A percentile compares a stretch with the other conserved stretches of the same genome.
Evolutionary conservation across 2,329 filamentous ascomycete species (phyloP).

Genomic region (Dactylellina drechsleri): DNA sequence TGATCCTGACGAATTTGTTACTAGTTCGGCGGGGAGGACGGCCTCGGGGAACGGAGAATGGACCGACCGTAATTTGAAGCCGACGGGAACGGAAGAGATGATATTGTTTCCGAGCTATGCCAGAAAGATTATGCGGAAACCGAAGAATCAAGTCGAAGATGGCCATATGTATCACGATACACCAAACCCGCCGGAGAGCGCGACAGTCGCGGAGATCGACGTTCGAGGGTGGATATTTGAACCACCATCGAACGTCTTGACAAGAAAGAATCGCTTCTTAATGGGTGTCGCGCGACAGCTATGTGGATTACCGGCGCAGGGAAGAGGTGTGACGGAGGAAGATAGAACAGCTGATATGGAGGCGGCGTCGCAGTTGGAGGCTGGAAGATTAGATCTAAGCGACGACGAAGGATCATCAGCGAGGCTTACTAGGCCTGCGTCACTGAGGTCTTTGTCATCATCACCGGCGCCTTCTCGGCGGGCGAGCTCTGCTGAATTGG

Average conservation of each 20-base stretch:
- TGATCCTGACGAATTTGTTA: constrained; percentile 63
- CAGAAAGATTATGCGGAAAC: constrained; percentile 71
- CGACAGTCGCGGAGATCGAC: constrained; percentile 88
- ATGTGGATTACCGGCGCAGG: constrained; percentile 79
- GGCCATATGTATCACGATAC: constrained; percentile 58
- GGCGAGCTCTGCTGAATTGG: constrained; percentile 36
- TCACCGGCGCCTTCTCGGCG: constrained; percentile 56
- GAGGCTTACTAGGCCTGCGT: constrained; percentile 52
- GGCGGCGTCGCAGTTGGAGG: constrained; percentile 39
- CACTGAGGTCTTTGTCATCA: constrained; percentile 62
- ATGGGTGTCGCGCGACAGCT: constrained; percentile 87
- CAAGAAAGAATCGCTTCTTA: constrained; percentile 83
- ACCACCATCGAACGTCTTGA: constrained; percentile 81
- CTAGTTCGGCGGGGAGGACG: constrained; percentile 66
- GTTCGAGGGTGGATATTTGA: constrained; percentile 95
- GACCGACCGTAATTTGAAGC: constrained; percentile 82
- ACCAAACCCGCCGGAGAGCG: constrained; percentile 60
- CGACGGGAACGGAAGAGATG: constrained; percentile 87
- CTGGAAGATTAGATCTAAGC: constrained; percentile 57
- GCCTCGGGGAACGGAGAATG: constrained; percentile 70
- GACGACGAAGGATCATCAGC: constrained; percentile 62
- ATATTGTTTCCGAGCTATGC: constrained; percentile 95
- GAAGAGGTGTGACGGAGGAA: constrained; percentile 64
- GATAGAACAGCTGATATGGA: constrained; percentile 56
- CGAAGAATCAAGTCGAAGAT: constrained; percentile 60